These are phyloP conservation scores for Antrodiella citrinella DNA, from an alignment of 768 basidiomycete genomes.

Conservation along the genomic window DNA sequence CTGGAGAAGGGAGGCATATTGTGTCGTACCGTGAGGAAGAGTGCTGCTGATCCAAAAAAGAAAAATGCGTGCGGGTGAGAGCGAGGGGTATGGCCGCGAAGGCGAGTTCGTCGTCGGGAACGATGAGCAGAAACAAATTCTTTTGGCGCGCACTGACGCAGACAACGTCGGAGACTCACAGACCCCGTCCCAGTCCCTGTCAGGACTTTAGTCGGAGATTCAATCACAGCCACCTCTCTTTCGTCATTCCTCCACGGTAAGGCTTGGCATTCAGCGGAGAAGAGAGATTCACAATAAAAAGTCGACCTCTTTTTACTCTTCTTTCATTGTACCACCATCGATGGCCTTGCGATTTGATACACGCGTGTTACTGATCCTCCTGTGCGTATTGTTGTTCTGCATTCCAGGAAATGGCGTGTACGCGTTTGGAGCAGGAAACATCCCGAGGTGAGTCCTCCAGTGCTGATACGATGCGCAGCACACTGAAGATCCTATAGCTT, in stretches of 20 bases:
- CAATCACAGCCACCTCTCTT: not conserved
- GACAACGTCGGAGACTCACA: slow-evolving; percentile 1
- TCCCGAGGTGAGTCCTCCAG: slow-evolving; percentile 40
- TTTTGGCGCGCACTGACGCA: slow-evolving; percentile 18
- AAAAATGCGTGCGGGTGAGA: slow-evolving; percentile 16
- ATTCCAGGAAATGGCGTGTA: slow-evolving; percentile 50
- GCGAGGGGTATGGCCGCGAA: slow-evolving; percentile 21
- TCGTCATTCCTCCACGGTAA: too few relatives aligned
- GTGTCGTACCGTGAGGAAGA: slow-evolving; percentile 17
- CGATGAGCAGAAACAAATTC: slow-evolving; percentile 13
- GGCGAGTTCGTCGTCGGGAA: slow-evolving; percentile 14
- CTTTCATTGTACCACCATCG: not conserved
- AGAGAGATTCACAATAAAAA: too few relatives aligned
- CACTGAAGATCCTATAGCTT: slow-evolving; percentile 42
- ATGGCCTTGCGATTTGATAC: not conserved
- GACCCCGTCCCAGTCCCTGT: slow-evolving; percentile 6
- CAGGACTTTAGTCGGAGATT: not conserved
- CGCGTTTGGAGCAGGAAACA: slow-evolving; percentile 83
- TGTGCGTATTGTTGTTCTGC: slow-evolving; percentile 39
- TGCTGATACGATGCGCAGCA: too few relatives aligned
- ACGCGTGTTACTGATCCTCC: not conserved
- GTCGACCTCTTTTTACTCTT: not conserved
- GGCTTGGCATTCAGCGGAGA: too few relatives aligned
- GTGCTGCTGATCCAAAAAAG: slow-evolving; percentile 16
- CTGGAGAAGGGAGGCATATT: not conserved